phyloP scores from a whole-genome alignment of 2,329 filamentous ascomycete genomes.

The Phoma sp. region DNA sequence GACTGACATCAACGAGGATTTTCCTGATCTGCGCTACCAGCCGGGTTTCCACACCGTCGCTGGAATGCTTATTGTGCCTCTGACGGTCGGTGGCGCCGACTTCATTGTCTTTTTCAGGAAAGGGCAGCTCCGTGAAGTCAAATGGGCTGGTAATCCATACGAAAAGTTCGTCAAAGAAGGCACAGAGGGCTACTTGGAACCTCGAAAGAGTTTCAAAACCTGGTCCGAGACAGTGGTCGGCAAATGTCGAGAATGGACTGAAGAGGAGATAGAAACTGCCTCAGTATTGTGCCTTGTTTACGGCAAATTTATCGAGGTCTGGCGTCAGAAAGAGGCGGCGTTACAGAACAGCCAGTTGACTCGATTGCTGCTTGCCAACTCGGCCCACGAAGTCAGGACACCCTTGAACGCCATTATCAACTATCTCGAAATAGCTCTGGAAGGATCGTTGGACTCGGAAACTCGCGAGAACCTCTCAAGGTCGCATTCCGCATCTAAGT shows the following conservation, averaged over 20 bases:
- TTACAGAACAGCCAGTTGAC: slow-evolving; percentile 83
- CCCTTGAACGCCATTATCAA: slow-evolving; percentile 94
- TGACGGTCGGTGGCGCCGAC: slow-evolving; percentile 76
- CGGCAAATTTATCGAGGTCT: slow-evolving; percentile 88
- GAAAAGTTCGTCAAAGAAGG: slow-evolving; percentile 77
- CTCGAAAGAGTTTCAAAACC: slow-evolving; percentile 76
- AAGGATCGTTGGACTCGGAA: slow-evolving; percentile 78
- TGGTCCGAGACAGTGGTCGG: slow-evolving; percentile 84
- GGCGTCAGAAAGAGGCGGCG: slow-evolving; percentile 87
- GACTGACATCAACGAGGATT: slow-evolving; percentile 76
- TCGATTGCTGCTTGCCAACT: slow-evolving; percentile 79
- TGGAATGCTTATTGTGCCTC: slow-evolving; percentile 79
- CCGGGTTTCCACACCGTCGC: slow-evolving; percentile 81
- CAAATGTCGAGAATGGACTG: slow-evolving; percentile 85
- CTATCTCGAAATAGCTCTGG: slow-evolving; percentile 87
- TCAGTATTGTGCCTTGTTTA: slow-evolving; percentile 88
- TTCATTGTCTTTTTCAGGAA: slow-evolving; percentile 93
- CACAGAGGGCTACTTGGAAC: slow-evolving; percentile 76
- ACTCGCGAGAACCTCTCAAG: slow-evolving; percentile 83
- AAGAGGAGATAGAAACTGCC: slow-evolving; percentile 87
- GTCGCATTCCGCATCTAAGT: slow-evolving; percentile 91
- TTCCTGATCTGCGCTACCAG: slow-evolving; percentile 78
- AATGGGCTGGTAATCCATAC: slow-evolving; percentile 87
- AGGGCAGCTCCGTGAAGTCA: slow-evolving; percentile 75
- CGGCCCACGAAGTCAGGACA: slow-evolving; percentile 88